These are phyloP conservation scores for Fagus sylvatica DNA, from an alignment of 306 rosid genomes.

Conservation along the genomic window DNA sequence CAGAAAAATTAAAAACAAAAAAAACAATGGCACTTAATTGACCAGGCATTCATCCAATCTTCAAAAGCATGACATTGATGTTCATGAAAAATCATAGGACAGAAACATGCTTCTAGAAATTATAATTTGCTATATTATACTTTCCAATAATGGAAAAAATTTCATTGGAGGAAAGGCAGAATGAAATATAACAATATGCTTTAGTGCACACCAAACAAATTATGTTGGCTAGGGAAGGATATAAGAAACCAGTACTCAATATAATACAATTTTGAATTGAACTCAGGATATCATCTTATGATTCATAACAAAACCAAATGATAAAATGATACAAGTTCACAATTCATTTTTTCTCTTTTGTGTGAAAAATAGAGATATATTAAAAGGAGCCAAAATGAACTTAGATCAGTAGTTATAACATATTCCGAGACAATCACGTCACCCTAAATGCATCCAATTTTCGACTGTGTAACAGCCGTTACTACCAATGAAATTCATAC, in stretches of 20 bases:
- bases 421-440: not conserved
- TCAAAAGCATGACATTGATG: constrained; percentile 9
- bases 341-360: not conserved
- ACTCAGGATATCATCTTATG: not conserved
- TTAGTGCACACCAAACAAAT: not conserved
- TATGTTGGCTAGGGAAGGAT: not conserved
- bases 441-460: not conserved
- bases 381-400: not conserved
- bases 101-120: not conserved
- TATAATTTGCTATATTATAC: not conserved
- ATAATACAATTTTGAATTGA: not conserved
- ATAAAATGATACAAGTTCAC: not conserved
- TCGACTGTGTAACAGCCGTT: not conserved
- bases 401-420: not conserved
- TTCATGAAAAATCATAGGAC: constrained; percentile 8
- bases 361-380: not conserved
- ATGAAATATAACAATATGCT: not conserved
- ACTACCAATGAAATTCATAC: not conserved
- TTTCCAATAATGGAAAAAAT: not conserved
- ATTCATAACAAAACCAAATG: not conserved
- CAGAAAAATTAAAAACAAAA: constrained; percentile 4
- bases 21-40: constrained; percentile 1
- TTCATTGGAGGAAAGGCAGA: not conserved
- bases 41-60: constrained; percentile 24
- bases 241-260: not conserved